Evolutionary conservation across 805 yeast species (phyloP), one percentile per base, ranked within the genome.

Genomic region (Wickerhamiella hasegawae): DNA sequence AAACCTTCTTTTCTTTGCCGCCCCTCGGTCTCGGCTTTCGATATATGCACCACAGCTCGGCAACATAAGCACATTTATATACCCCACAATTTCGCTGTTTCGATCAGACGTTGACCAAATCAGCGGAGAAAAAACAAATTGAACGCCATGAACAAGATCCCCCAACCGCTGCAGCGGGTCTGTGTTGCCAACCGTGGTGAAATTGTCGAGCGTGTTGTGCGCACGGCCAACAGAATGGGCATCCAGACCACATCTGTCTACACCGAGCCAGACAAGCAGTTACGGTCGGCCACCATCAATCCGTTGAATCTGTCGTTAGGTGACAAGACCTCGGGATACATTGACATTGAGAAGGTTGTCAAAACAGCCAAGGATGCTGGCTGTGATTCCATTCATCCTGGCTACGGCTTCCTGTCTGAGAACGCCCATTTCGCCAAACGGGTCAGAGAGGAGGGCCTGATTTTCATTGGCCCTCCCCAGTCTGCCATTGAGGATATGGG

Each of bases 171-270:
- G 17, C n/a, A 18, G 18, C 29, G 35, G 5, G 12, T 45, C 62
- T 69, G 26, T 60, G 69, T 68, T 27, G 73, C 73, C 27, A 68
- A 68, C 53, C 57, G 73, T 45, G 74, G 74, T 36, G 74, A 68
- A 48, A 68, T 68, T 38, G 71, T 50, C 25, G 52, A 47, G 29
- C 34, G 57, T 16, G 53, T 53, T 15, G 36, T 37, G 11, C 39
- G 42, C 20, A 48, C 57, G 2, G 54, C 55, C 19, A 31, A 43
- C 24, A 43, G 41, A 23, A 34, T 49, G 44, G 55, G 55, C n/a
- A 53, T 53, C 33, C 40, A 50, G 35, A 47, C 55, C 30, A 47
- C 53, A 16, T 40, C 54, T 5, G 40, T 53, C 31, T 53, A 53
- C 40, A 51, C 55, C 23, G 52, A 49, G 24, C 49, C 54, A 4